These are phyloP conservation scores for Penicillium sp. DNA, from an alignment of 2,329 filamentous ascomycete genomes.

Conservation along the genomic window DNA sequence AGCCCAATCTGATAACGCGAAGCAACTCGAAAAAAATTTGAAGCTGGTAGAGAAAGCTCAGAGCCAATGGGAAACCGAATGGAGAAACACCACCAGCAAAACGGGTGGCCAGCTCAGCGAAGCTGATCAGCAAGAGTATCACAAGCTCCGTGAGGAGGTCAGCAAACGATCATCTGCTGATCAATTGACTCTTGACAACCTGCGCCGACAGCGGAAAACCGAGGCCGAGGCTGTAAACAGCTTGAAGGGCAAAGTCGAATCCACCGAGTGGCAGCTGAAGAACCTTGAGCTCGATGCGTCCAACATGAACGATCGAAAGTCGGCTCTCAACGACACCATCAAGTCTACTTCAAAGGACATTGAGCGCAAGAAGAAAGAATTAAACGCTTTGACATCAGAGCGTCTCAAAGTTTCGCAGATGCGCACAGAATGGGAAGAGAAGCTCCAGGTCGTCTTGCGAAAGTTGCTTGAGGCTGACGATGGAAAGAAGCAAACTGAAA, in stretches of 20 bases:
- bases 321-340: conserved; percentile 59
- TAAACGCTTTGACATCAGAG: conserved; percentile 81
- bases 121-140: conserved; percentile 85
- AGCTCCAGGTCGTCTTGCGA: conserved; percentile 74
- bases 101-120: conserved; percentile 84
- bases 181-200: conserved; percentile 77
- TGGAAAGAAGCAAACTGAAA: conserved; percentile 79
- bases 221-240: conserved; percentile 89
- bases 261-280: conserved; percentile 68
- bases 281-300: conserved; percentile 71
- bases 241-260: conserved; percentile 82
- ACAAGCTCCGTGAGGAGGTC: conserved; percentile 77
- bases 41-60: conserved; percentile 85
- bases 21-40: conserved; percentile 76
- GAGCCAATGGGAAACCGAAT: conserved; percentile 82
- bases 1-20: conserved; percentile 64
- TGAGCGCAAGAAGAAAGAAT: conserved; percentile 83
- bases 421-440: conserved; percentile 86
- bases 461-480: conserved; percentile 84
- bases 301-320: conserved; percentile 66
- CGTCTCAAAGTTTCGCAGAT: conserved; percentile 76
- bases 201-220: conserved; percentile 84
- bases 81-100: conserved; percentile 78
- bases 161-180: conserved; percentile 78
- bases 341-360: conserved; percentile 74